Evolutionary conservation across 2,329 filamentous ascomycete genomes (phyloP).

Genomic region (Microsporum audouinii): DNA sequence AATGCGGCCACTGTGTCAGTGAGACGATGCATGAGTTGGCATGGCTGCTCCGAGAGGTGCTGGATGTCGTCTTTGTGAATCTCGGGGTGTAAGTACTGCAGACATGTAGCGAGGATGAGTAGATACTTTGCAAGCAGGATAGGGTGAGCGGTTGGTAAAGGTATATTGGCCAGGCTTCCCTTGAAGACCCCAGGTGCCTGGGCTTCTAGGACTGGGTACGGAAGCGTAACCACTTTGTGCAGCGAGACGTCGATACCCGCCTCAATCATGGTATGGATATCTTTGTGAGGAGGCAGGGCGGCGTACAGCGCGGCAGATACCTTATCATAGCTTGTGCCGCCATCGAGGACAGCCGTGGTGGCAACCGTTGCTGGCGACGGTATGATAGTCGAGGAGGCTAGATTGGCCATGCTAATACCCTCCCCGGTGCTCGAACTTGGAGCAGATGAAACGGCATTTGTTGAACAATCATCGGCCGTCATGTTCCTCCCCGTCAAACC

Average conservation of each 20-base stretch:
- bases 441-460: background rate
- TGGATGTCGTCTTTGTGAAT: background rate
- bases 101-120: conserved; percentile 36
- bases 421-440: background rate
- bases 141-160: conserved; percentile 33
- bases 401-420: background rate
- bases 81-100: conserved; percentile 37
- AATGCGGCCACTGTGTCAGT: conserved; percentile 21
- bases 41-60: background rate
- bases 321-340: background rate
- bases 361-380: background rate
- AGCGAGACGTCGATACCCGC: background rate
- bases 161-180: background rate
- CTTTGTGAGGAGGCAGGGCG: background rate
- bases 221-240: background rate
- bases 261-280: background rate
- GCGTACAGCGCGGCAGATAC: background rate
- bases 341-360: background rate
- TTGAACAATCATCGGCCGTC: background rate
- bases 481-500: background rate
- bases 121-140: conserved; percentile 39
- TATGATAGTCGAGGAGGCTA: background rate
- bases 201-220: background rate
- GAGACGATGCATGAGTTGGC: conserved; percentile 21
- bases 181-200: background rate